Base-by-base conservation (phyloP, 2,329 filamentous ascomycete genomes). In the Phialocephala subalpina region DNA sequence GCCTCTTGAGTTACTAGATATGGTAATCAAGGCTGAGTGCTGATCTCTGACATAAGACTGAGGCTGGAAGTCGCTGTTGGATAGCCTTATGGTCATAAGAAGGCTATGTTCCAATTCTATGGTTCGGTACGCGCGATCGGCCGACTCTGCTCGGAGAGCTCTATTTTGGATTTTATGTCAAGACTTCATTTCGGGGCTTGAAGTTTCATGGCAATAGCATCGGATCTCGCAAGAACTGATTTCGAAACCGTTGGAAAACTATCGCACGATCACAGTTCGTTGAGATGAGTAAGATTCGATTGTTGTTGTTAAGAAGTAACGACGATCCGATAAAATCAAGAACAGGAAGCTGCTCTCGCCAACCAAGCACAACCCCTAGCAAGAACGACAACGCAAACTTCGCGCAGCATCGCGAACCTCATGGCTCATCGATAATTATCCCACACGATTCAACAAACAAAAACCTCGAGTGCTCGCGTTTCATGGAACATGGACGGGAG, bases 1-100 rank as follows among this genome's bases (percentile, higher is more conserved):
- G 11, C 29, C 18, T 57, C 33, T 8, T 9, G 7, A 38, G 33
- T 14, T 57, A 38, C 55, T 33, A 38, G 55, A 57, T 25, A 22
- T 27, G 55, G 29, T 16, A 40, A 25, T 25, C 18, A 8, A 57
- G 55, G 55, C 55, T 57, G 55, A n/a, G 35, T 57, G 55, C 29
- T 57, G 55, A 57, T 57, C 29, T 57, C 29, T 57, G 29, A 57
- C 55, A 36, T 57, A 40, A 57, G 49, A 52, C 16, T 8, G 22
- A 53, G 49, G 49, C 49, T 53, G 49, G 18, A 53, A 33, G 14
- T 11, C 5, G 11, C 16, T n/a, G 11, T 20, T 52, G 12, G 22
- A 29, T 12, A 53, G 25, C 49, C 49, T 33, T 33, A 14, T 53
- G 25, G 16, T 8, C 25, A 33, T 33, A 33, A 33, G 29, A 33